These are phyloP conservation scores for Metschnikowia peoriensis DNA, from an alignment of 805 yeast species.

Conservation along the genomic window DNA sequence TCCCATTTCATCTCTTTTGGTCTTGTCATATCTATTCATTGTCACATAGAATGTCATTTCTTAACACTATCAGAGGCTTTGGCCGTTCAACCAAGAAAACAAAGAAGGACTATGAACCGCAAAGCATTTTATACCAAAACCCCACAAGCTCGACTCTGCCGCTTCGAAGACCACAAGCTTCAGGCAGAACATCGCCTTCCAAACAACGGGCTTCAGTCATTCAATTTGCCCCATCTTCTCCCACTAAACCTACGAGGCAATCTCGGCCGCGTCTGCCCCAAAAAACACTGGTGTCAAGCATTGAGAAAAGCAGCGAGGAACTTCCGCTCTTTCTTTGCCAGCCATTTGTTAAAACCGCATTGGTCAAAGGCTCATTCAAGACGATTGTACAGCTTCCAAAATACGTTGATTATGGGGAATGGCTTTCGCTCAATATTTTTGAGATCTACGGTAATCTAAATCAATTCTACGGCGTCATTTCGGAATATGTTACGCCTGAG, in stretches of 20 bases:
- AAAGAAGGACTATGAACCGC: conserved; percentile 31
- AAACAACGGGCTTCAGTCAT: conserved; percentile 23
- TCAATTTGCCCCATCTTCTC: conserved; percentile 25
- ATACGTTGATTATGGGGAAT: conserved; percentile 90
- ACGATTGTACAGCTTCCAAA: conserved; percentile 94
- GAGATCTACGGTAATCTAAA: conserved; percentile 84
- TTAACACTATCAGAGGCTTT: conserved; percentile 47
- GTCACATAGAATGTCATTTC: conserved; percentile 38
- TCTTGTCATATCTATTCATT: background rate
- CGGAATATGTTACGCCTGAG: conserved; percentile 89
- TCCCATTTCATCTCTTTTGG: too few species aligned
- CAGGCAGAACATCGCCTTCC: conserved; percentile 42
- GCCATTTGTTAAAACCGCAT: conserved; percentile 89
- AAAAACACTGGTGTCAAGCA: conserved; percentile 2
- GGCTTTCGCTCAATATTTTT: conserved; percentile 92
- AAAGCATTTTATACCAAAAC: conserved; percentile 31
- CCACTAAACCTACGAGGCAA: conserved; percentile 18
- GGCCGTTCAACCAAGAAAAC: conserved; percentile 46
- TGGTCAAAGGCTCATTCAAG: conserved; percentile 94
- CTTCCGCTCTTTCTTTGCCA: conserved; percentile 78
- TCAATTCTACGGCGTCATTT: conserved; percentile 85
- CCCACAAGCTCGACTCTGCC: conserved; percentile 34
- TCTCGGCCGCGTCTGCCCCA: conserved; percentile 20
- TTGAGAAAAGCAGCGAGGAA: conserved; percentile 12
- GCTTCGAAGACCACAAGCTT: conserved; percentile 36